Percentiles rank a stretch among this genome's conserved stretches.
Conservation (phyloP, 495 filamentous ascomycete species). For the Neurospora sp. region DNA sequence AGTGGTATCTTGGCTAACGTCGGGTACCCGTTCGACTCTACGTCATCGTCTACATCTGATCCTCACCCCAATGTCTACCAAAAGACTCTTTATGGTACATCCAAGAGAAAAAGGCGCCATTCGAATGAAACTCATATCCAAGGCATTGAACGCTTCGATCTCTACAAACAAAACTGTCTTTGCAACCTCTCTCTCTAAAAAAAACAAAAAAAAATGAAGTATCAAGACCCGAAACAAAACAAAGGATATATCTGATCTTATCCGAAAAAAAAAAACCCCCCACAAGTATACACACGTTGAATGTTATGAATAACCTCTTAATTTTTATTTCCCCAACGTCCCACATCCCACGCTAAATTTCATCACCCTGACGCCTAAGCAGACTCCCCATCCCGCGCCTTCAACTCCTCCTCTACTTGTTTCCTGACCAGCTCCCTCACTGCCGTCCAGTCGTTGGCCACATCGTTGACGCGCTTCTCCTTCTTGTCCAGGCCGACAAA, state of each 20-base stretch:
- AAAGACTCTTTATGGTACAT: neutral
- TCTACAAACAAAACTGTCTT: neutral
- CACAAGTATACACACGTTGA: neutral
- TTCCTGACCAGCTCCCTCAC: constrained; percentile 46
- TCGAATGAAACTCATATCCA: too few species aligned
- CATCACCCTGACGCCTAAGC: neutral
- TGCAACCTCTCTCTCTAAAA: neutral
- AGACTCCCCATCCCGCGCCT: neutral
- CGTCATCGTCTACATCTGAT: neutral
- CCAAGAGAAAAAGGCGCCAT: too few species aligned
- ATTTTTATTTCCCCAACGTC: neutral
- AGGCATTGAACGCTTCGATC: neutral
- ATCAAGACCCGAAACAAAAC: neutral
- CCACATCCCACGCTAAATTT: too few species aligned
- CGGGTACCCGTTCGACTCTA: neutral
- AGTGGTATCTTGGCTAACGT: neutral
- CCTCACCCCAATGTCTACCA: neutral
- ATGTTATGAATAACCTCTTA: neutral
- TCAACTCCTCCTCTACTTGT: constrained; percentile 45
- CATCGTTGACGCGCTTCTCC: constrained; percentile 48
- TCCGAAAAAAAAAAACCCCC: neutral
- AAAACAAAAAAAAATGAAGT: neutral
- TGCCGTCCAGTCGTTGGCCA: constrained; percentile 39
- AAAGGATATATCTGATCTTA: neutral
- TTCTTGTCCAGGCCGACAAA: constrained; percentile 62